These are phyloP conservation scores for Aquilaria yunnanensis DNA, from an alignment of 345 rosid genomes.

Conservation along the genomic window DNA sequence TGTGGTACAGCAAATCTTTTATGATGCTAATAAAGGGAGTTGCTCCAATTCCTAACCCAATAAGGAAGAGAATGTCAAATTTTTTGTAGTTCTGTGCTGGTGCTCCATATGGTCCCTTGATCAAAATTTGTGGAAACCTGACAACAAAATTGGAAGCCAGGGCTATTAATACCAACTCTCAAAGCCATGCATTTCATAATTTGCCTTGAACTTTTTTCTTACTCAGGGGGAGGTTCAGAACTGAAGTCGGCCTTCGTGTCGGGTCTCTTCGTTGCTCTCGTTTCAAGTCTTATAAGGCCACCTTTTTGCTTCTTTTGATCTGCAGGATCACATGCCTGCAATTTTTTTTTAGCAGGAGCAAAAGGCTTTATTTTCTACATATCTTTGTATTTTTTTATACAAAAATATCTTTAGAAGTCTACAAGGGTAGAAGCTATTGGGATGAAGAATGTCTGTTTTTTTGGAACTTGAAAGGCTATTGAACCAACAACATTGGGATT, in stretches of 20 bases:
- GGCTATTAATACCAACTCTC: background rate
- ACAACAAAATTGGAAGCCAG: slow-evolving; percentile 1
- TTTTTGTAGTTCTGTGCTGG: slow-evolving; percentile 86
- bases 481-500: background rate
- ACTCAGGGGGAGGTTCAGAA: background rate
- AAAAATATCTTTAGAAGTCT: too few relatives aligned
- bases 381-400: too few relatives aligned
- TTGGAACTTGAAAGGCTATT: background rate
- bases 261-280: slow-evolving; percentile 35
- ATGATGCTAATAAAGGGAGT: slow-evolving; percentile 92
- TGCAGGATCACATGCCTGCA: slow-evolving; percentile 68
- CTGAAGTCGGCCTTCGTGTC: slow-evolving; percentile 19
- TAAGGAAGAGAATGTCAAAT: slow-evolving; percentile 69
- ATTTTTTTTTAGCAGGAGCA: background rate
- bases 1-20: slow-evolving; percentile 71
- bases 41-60: slow-evolving; percentile 94
- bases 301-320: slow-evolving; percentile 30
- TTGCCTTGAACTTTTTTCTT: background rate
- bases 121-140: slow-evolving; percentile 71
- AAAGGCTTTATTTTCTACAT: background rate
- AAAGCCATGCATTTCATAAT: background rate
- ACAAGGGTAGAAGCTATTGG: background rate
- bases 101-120: slow-evolving; percentile 94
- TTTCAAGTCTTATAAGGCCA: slow-evolving; percentile 63
- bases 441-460: background rate